These are phyloP conservation scores for Helichrysum umbraculigerum DNA, from an alignment of 129 eudicot species.

Conservation along the genomic window DNA sequence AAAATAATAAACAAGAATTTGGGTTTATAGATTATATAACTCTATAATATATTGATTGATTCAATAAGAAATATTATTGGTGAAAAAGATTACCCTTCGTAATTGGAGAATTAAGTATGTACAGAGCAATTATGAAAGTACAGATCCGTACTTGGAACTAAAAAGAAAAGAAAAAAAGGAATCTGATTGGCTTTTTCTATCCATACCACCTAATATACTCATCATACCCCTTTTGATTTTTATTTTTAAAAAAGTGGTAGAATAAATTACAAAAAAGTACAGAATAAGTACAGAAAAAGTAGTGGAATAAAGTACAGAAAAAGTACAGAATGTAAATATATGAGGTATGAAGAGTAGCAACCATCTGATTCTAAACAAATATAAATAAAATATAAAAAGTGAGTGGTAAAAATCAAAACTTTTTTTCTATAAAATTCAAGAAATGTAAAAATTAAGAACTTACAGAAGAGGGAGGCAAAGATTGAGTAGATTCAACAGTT, in stretches of 20 bases:
- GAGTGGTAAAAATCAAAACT: neutral
- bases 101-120: neutral
- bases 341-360: no score
- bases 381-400: neutral
- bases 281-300: no score
- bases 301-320: no score
- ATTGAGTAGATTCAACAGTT: constrained; percentile 60
- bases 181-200: no score
- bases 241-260: no score
- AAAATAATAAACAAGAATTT: neutral
- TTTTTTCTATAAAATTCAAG: neutral
- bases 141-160: constrained; percentile 13
- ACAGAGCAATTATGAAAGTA: constrained; percentile 25
- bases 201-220: no score
- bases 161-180: constrained; percentile 8
- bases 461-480: constrained; percentile 63
- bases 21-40: neutral
- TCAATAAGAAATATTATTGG: neutral
- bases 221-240: no score
- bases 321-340: no score
- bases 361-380: neutral
- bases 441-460: constrained; percentile 21
- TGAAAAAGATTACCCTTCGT: no score
- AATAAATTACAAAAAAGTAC: no score
- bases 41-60: neutral